A percentile compares a stretch with the other conserved stretches of the same genome.
phyloP scores from a whole-genome alignment of 495 filamentous ascomycete species.

The Aspergillus panamensis region DNA sequence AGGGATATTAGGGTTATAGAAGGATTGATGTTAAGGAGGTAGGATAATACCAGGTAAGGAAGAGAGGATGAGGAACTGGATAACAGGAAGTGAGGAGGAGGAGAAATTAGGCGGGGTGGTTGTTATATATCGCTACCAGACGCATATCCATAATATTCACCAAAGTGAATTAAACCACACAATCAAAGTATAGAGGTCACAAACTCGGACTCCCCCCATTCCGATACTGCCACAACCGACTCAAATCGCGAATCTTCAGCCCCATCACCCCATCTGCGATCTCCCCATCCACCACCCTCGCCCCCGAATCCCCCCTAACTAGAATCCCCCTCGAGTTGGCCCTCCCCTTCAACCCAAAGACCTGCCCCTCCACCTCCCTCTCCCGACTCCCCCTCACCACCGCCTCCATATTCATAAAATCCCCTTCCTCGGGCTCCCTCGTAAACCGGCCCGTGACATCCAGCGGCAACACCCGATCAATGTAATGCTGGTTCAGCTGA shows the following conservation, averaged over 20 bases:
- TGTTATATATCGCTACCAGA: too few species aligned
- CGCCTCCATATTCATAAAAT: conserved; percentile 32
- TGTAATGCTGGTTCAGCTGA: conserved; percentile 74
- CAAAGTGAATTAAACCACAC: too few species aligned
- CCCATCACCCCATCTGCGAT: conserved; percentile 2
- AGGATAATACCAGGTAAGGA: too few species aligned
- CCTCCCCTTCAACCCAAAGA: background rate
- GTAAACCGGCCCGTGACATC: conserved; percentile 21
- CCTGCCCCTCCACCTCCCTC: background rate
- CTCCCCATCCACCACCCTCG: conserved; percentile 6
- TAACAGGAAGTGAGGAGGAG: too few species aligned
- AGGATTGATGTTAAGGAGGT: too few species aligned
- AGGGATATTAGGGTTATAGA: too few species aligned
- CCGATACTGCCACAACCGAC: conserved; percentile 7
- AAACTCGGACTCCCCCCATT: background rate
- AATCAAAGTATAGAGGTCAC: background rate
- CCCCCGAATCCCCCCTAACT: background rate
- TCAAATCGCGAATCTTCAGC: background rate
- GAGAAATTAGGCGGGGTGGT: too few species aligned
- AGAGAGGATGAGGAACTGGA: too few species aligned
- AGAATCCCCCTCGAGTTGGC: background rate
- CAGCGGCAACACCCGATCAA: conserved; percentile 66
- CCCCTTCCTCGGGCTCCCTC: conserved; percentile 20
- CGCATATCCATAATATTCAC: too few species aligned
- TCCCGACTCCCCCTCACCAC: background rate